Base-by-base conservation (phyloP, 352 stramenopile species). In the Globisporangium abappressorium region DNA sequence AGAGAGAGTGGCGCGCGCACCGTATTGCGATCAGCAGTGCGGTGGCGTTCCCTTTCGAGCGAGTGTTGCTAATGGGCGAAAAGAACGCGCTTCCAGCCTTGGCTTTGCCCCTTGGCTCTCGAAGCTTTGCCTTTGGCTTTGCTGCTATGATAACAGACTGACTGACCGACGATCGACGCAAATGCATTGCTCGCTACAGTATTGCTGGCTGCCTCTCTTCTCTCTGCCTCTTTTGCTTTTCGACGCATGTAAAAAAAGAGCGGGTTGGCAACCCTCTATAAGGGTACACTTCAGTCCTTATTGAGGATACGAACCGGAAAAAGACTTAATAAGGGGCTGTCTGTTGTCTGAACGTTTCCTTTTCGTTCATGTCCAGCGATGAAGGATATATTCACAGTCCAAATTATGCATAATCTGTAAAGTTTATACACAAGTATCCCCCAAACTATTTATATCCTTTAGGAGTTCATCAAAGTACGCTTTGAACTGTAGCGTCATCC, bases 181-280 rank as follows among this genome's bases (percentile, higher is more conserved):
- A 47, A 47, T n/a, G 41, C 41, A 20, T n/a, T 54, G 46, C 18
- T 54, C 14, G 18, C 46, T 54, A 12, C 6, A 7, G 20, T 26
- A 20, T 26, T 26, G 46, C 46, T 54, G 46, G 46, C 46, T 54
- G 46, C 20, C 46, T 20, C 43, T 51, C 51, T 33, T 33, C 22
- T 46, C 53, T 58, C 53, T 58, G 53, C 53, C 53, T 58, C 53
- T 58, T 58, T 57, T n/a, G 12, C n/a, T 34, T 20, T 47, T 47
- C 41, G 41, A 47, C 15, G 28, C 53, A 58, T 36, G 28, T 36
- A 58, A 30, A 58, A 58, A 58, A 58, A 58, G 53, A 58, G 53
- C 53, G 24, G 53, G 53, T 58, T 43, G 11, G 11, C 3, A 43
- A 43, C 36, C 36, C 36, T 18, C 36, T 43, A 43, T 43, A 43